Percentiles rank a stretch among this genome's conserved stretches.
phyloP scores from a whole-genome alignment of 352 stramenopile species.

The Thalassiosira hispida region DNA sequence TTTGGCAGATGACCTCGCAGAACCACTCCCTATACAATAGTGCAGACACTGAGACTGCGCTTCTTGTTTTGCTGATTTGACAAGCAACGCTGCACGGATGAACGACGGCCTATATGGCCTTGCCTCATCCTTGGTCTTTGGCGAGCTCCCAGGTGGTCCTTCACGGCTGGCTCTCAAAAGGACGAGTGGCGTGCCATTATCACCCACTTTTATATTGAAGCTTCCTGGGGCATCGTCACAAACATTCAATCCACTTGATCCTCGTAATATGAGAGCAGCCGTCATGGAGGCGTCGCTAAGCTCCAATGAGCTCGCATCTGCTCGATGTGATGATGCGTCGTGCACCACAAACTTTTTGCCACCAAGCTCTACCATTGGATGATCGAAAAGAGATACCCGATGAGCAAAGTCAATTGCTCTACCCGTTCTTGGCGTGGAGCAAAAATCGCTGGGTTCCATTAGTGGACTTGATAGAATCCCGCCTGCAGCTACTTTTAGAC shows the following conservation, averaged over 20 bases:
- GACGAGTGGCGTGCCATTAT: slow-evolving; percentile 53
- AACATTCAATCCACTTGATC: slow-evolving; percentile 50
- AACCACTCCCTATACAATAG: slow-evolving; percentile 75
- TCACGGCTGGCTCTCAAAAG: slow-evolving; percentile 44
- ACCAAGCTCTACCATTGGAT: slow-evolving; percentile 71
- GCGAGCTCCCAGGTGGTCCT: slow-evolving; percentile 8
- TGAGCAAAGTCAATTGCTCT: slow-evolving; percentile 83
- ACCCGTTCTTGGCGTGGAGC: slow-evolving; percentile 66
- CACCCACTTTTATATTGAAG: slow-evolving; percentile 52
- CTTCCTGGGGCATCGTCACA: slow-evolving; percentile 27
- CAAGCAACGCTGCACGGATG: slow-evolving; percentile 76
- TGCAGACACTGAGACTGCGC: slow-evolving; percentile 73
- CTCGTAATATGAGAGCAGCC: slow-evolving; percentile 66
- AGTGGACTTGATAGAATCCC: slow-evolving; percentile 73
- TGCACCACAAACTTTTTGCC: slow-evolving; percentile 80
- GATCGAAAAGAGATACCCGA: slow-evolving; percentile 78
- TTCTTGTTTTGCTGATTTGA: slow-evolving; percentile 79
- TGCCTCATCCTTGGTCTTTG: slow-evolving; percentile 60
- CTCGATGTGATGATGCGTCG: slow-evolving; percentile 72
- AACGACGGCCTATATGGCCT: slow-evolving; percentile 80
- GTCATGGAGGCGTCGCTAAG: slow-evolving; percentile 82
- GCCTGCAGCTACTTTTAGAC: slow-evolving; percentile 58
- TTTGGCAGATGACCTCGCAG: slow-evolving; percentile 79
- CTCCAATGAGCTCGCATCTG: slow-evolving; percentile 81
- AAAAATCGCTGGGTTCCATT: slow-evolving; percentile 82